Base-by-base conservation (phyloP, 208 protist genomes). In the Acanthamoeba culbertsoni region DNA sequence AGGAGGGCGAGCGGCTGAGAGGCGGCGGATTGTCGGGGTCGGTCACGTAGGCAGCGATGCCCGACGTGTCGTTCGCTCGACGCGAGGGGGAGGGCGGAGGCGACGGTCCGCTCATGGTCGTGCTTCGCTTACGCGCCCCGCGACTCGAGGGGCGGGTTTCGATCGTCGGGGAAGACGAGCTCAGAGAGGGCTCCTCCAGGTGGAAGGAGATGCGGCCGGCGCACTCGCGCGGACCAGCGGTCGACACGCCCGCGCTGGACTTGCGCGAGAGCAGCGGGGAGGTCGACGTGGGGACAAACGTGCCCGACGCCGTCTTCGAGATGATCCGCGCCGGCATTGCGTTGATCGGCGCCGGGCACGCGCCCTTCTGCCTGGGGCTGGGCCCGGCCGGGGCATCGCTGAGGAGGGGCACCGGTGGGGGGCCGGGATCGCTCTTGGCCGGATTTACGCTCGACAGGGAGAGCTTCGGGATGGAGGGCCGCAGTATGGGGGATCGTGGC, bases 151-250 rank as follows among this genome's bases (percentile, higher is more conserved):
- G n/a, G 10, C 71, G 71, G 7, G 71, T 82, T 42, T 82, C 71
- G 43, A 82, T 51, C 18, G 51, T 35, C 71, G 71, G 71, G 1
- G 71, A 82, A 12, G 71, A 82, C 20, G 71, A 51, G 26, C 71
- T 82, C n/a, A 82, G 71, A 20, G 71, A 35, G 23, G 71, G 26
- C 23, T 45, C 71, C 10, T 45, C 71, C 12, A 51, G 26, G 23
- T 35, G 10, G 71, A 82, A 82, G 40, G 71, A 82, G 71, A 82
- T 82, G 71, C 71, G 71, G n/a, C n/a, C n/a, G n/a, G n/a, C n/a
- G n/a, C n/a, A n/a, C n/a, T n/a, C n/a, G n/a, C n/a, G n/a, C n/a
- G n/a, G n/a, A n/a, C n/a, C n/a, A n/a, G n/a, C n/a, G n/a, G n/a
- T n/a, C n/a, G n/a, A n/a, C n/a, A n/a, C n/a, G n/a, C n/a, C n/a